Conservation (phyloP, 2,329 filamentous ascomycete species). For the Apiospora hydei region DNA sequence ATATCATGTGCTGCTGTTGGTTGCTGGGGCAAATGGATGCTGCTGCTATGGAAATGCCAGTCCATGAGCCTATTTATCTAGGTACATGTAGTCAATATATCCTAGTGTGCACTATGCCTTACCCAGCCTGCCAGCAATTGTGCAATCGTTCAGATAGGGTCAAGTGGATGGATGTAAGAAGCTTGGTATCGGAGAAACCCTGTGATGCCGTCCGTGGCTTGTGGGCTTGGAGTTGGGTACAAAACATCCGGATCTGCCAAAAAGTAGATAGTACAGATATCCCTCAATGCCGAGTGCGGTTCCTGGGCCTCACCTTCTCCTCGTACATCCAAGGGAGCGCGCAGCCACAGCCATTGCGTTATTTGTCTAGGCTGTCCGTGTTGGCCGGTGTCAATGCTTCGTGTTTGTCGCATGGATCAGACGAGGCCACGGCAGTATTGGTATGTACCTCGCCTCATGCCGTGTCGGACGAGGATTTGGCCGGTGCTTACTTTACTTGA, state of each 20-base stretch:
- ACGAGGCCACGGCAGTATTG: constrained; percentile 1
- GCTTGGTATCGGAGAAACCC: constrained; percentile 13
- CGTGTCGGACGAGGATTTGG: constrained; percentile 4
- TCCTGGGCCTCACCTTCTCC: not conserved
- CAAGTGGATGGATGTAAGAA: constrained; percentile 11
- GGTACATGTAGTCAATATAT: not conserved
- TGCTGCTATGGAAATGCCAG: constrained; percentile 12
- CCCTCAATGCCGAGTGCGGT: not conserved
- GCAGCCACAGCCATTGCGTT: not conserved
- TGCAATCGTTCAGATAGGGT: not conserved
- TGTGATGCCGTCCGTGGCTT: not conserved
- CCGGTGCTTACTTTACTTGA: not conserved
- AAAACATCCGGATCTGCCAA: not conserved
- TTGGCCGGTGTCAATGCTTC: not conserved
- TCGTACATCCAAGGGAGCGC: not conserved
- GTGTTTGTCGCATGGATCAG: not conserved
- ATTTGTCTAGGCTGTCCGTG: not conserved
- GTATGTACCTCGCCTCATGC: not conserved
- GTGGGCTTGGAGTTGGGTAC: not conserved
- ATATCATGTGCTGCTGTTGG: not conserved
- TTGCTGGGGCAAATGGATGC: not conserved
- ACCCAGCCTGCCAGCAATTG: not conserved
- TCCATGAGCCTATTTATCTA: not conserved
- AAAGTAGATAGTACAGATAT: not conserved
- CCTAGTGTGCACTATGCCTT: not conserved